Evolutionary conservation across 768 basidiomycete species (phyloP), one percentile per base, ranked within the genome.

Genomic region (Hygrocybe punicea): DNA sequence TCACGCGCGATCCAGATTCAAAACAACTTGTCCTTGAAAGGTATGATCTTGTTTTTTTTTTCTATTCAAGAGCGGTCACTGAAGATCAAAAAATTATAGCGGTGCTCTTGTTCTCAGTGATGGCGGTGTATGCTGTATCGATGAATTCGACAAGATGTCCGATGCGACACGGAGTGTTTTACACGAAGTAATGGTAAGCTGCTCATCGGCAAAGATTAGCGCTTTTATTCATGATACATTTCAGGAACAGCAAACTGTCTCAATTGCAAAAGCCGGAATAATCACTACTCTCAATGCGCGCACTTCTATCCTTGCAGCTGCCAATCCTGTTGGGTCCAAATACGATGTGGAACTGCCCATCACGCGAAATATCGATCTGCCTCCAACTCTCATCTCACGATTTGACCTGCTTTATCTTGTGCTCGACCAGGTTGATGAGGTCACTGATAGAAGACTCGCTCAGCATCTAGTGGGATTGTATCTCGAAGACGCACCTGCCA

Each of bases 101-200:
- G 95, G 95, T 59, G 95, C 95, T 0, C 84, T 98, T 10, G 95
- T 97, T 1, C 73, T 98, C 58, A 92, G 90, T 68, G 96, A 98
- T 62, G 96, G 96, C 1, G 96, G 95, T 69, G 93, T 98, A 4
- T 98, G 94, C 69, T 98, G 96, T 68, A 98, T 98, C 62, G 96
- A 98, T 63, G 96, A 98, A 72, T 98, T 99, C 64, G 97, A 99
- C 76, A 99, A 99, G 73, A 99, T 99, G 97, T 94, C 95, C 35
- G 89, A 98, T 59, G 84, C 91, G 4, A 98, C 97, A 44, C 87
- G 97, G 47, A 98, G 97, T 68, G 96, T 98, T 8, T 83, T 99
- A 45, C 97, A 99, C 72, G 96, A 98, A 84, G 95, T 97, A 14
- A 98, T 98, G 96, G 91, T 92, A 61, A 52, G 58, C 21, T 19